phyloP scores from a whole-genome alignment of 2,329 filamentous ascomycete species.

The Venturia nashicola region DNA sequence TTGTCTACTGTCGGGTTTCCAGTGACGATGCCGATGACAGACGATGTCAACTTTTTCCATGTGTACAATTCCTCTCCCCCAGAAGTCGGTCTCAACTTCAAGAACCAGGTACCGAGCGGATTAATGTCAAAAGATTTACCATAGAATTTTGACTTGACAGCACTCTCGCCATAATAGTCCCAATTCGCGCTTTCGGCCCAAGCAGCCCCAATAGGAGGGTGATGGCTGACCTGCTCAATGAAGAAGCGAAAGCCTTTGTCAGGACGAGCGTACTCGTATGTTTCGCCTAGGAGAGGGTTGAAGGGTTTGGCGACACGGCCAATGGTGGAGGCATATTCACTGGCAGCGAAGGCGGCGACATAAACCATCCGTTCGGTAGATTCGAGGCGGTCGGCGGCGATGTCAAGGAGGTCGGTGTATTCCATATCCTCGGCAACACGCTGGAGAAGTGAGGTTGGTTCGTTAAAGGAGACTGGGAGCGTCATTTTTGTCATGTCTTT shows the following conservation, averaged over 20 bases:
- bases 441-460: conserved; percentile 89
- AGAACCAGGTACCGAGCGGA: conserved; percentile 91
- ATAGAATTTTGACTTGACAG: conserved; percentile 93
- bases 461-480: conserved; percentile 93
- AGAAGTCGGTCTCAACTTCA: conserved; percentile 63
- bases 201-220: conserved; percentile 86
- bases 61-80: conserved; percentile 83
- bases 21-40: conserved; percentile 96
- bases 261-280: conserved; percentile 88
- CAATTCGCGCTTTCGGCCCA: conserved; percentile 87
- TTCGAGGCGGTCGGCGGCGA: conserved; percentile 72
- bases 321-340: conserved; percentile 93
- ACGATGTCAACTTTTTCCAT: conserved; percentile 97
- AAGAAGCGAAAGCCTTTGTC: conserved; percentile 98
- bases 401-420: conserved; percentile 84
- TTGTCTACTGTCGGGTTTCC: conserved; percentile 96
- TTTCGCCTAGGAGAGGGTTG: conserved; percentile 91
- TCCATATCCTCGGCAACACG: conserved; percentile 97
- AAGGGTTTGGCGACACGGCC: conserved; percentile 96
- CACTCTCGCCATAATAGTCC: conserved; percentile 91
- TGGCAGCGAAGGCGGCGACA: conserved; percentile 88
- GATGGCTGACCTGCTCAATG: conserved; percentile 95
- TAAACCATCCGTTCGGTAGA: conserved; percentile 89
- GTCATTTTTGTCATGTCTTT: conserved; percentile 99
- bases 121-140: conserved; percentile 97